A percentile compares a stretch with the other conserved stretches of the same genome.
These are phyloP conservation scores for Sarcodon sp. DNA, from an alignment of 768 basidiomycete genomes.

Conservation along the genomic window DNA sequence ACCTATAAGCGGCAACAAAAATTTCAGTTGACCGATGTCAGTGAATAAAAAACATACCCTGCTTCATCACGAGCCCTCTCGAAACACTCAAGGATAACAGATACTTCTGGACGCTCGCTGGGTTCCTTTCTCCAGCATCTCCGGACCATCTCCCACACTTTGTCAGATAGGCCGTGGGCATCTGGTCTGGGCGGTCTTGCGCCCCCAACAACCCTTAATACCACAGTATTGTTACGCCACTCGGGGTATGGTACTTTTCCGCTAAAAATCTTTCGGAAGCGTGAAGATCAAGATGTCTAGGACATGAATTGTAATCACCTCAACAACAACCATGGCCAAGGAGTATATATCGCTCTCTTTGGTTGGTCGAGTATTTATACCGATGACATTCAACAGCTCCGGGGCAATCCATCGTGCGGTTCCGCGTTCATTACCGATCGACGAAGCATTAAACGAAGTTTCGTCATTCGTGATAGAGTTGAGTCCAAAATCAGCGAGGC, in stretches of 20 bases:
- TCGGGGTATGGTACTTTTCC: not conserved
- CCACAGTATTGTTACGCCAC: not conserved
- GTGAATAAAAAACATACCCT: too few species aligned
- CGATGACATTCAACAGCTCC: constrained; percentile 3
- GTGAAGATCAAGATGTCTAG: too few species aligned
- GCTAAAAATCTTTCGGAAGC: not conserved
- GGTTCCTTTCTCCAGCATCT: not conserved
- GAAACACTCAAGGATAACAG: not conserved
- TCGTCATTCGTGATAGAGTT: constrained; percentile 4
- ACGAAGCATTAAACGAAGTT: not conserved
- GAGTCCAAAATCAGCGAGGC: constrained; percentile 14
- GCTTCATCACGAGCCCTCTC: too few species aligned
- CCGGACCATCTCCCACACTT: not conserved
- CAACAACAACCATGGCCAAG: constrained; percentile 7
- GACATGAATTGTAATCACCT: constrained; percentile 3
- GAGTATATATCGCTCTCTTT: constrained; percentile 9
- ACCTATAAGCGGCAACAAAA: too few species aligned
- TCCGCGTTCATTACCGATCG: too few species aligned
- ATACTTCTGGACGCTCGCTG: not conserved
- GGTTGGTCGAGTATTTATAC: not conserved
- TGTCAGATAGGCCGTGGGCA: not conserved
- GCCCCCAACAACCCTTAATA: not conserved
- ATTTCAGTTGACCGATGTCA: too few species aligned
- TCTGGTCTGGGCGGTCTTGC: not conserved
- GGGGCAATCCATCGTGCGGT: constrained; percentile 9